Base-by-base conservation (phyloP, 2,329 filamentous ascomycete genomes). In the Colletotrichum truncatum region DNA sequence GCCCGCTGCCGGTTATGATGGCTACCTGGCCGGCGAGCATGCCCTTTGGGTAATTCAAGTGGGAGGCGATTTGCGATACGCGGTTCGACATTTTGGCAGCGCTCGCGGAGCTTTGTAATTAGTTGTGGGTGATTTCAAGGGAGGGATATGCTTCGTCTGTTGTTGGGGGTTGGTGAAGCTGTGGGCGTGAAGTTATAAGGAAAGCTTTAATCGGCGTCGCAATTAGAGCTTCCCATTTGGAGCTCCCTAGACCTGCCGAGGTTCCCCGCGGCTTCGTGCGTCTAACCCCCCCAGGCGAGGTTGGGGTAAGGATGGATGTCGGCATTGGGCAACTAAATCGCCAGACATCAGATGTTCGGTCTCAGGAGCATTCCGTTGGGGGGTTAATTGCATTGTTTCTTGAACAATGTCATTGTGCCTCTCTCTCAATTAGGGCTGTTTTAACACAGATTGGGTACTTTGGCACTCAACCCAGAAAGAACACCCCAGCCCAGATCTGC, bases 1-100 rank as follows among this genome's bases (percentile, higher is more conserved):
- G 93, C 8, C 92, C 93, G 16, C 90, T 89, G 45, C 93, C 93
- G 3, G 94, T 97, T 76, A 97, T 91, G 76, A 97, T 97, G 73
- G 93, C 93, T 14, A 91, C 88, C 76, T 97, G 93, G 55, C 91
- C 91, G 28, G 86, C 86, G 58, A 97, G 87, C 76, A 97, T 83
- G 64, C 93, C 93, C 74, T 87, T 86, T 36, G 93, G 93, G 80
- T 90, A 95, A 81, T 93, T 94, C 72, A 97, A 87, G 78, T 97
- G 93, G 67, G 85, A 85, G 36, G 90, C 87, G 71, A 97, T 88
- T 78, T 96, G 93, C 39, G 85, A 82, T 52, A 92, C 81, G 68
- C 91, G 88, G 73, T 87, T 84, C 38, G 87, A 74, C 82, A 84
- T 86, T 49, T 34, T 73, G 63, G 34, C 36, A 41, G 14, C 9